Evolutionary conservation across 805 yeast species (phyloP), one percentile per base, ranked within the genome.

Genomic region (Candida koratica): DNA sequence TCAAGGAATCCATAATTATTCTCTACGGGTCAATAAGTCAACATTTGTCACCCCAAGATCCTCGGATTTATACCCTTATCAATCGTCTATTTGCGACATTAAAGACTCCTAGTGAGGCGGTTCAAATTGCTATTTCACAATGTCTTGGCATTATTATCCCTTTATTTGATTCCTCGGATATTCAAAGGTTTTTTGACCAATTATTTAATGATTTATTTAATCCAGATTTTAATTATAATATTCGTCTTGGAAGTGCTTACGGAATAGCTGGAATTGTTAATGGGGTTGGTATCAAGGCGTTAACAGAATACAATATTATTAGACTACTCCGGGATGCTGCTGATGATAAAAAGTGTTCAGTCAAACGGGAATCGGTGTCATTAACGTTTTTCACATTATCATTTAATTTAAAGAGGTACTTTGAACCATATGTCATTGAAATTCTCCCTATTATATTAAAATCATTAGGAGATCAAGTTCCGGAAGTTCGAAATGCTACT

Each of bases 351-450:
- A 84, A 78, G 56, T 81, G 81, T 46, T 64, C 81, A 1, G 69
- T 71, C 29, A 76, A 75, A 43, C 75, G 97, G 49, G 96, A 89
- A 58, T 86, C 96, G 44, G 96, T 87, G 6, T 83, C 90, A 4
- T 79, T 81, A 57, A 84, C 85, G 0, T 81, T 90, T 48, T 95
- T 87, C 54, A 84, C 94, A 36, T 63, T 93, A 25, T 87, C 97
- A 0, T 77, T 72, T 49, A 70, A 81, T 15, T 64, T 90, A 36
- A 93, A 89, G 10, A 71, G 78, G 32, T 73, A 67, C 43, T 93
- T 93, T 53, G 99, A 93, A 60, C 98, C 99, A 1, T 93, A 89
- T 51, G 96, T 87, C 22, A 75, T 90, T 46, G 96, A 87, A 55
- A 70, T 87, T 20, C 64, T 93, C 47, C 97, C 97, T 5, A 74